Conservation (phyloP, 257 asterid species). For the Solanum piurae region DNA sequence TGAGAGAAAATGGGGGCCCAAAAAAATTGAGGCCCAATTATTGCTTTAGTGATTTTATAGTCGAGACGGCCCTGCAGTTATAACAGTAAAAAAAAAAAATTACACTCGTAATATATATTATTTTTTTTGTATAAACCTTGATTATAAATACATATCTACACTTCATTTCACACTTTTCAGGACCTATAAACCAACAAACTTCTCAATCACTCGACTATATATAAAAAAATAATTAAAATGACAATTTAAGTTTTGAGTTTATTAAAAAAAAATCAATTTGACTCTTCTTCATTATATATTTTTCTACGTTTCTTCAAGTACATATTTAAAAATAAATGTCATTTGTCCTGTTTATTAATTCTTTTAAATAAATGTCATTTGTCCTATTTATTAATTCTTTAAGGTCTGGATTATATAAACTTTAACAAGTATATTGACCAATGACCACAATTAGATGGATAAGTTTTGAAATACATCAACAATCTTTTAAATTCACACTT, state of each 20-base stretch:
- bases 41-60: too few relatives aligned
- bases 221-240: neutral
- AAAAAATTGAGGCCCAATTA: too few relatives aligned
- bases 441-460: neutral
- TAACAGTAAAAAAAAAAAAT: too few relatives aligned
- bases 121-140: too few relatives aligned
- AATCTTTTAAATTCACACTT: neutral
- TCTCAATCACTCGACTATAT: neutral
- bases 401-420: neutral
- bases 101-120: neutral
- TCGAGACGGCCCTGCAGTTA: too few relatives aligned
- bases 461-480: neutral
- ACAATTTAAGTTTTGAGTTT: neutral
- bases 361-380: neutral
- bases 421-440: neutral
- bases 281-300: neutral
- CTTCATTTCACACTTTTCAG: neutral
- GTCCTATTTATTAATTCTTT: neutral
- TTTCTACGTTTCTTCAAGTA: neutral
- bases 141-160: neutral
- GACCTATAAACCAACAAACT: neutral
- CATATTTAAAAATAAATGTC: neutral
- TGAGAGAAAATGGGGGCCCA: too few relatives aligned
- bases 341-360: neutral
- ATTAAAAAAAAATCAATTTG: neutral